Evolutionary conservation across 2,329 filamentous ascomycete species (phyloP), one percentile per base, ranked within the genome.

Genomic region (Alternaria brassicicola): DNA sequence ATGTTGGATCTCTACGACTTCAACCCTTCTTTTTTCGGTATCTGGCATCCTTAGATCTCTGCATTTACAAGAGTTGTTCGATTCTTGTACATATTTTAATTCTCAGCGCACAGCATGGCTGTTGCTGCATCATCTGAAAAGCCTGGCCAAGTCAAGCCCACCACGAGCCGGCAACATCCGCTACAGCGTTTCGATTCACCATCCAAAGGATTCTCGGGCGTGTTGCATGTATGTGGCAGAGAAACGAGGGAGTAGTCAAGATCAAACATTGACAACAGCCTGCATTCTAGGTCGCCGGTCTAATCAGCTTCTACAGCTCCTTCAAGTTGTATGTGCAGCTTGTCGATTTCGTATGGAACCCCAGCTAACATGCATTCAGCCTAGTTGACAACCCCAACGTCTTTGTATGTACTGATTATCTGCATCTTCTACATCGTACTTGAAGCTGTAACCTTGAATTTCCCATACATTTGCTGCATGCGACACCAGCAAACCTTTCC

Each of bases 121-220:
- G 41, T 62, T 55, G 52, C 47, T 41, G 41, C 12, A 42, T 26
- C 45, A 21, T 13, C 48, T 6, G 49, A 50, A 23, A 57, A 33
- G 15, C 15, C 45, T 8, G 43, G 28, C 1, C 28, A 49, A 9
- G 36, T 65, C 7, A 63, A 71, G 15, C 59, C 61, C 30, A 54
- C 67, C 59, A 62, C 77, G 49, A 67, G 75, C 52, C 68, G 71
- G 48, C 74, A 70, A 43, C 88, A 92, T 78, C 86, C 84, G 41
- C 82, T 90, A 4, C 89, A 92, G 76, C 82, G 88, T 36, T 78
- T 91, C 19, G 71, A 82, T 3, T 88, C 89, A 58, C 90, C 90
- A 1, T 88, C 88, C 1, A 84, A 84, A 57, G 83, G 83, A 38
- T 67, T 86, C 55, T 92, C 89, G 2, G 83, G 89, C 21, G 59